Evolutionary conservation across 129 eudicot species (phyloP), one percentile per base, ranked within the genome.

Genomic region (Pulicaria dysenterica): DNA sequence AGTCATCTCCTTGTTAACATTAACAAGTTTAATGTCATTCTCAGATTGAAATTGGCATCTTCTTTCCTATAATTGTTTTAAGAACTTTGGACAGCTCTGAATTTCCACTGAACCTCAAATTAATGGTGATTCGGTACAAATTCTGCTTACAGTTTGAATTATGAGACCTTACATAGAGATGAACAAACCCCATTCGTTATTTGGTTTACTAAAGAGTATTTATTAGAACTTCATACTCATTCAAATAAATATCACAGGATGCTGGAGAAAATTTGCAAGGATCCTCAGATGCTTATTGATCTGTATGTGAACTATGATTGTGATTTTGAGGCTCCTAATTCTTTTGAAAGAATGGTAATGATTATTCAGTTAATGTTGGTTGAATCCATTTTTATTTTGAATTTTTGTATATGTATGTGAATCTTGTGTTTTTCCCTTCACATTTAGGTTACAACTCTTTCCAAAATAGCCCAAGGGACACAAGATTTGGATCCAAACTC

Each of bases 211-310:
- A 63, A 74, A 50, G 2, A 4, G 54, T 39, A 39, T 24, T 70
- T 42, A 36, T 62, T 51, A 63, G 44, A 63, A 37, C 63, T 38
- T 42, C 61, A 64, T 53, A 64, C 54, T 15, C n/a, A 67, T 36
- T 48, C 44, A 39, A 69, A 69, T 61, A 39, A 60, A 49, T 64
- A 77, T 50, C 17, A 49, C 78, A 92, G 98, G 85, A 87, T 92
- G 95, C 76, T 92, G 65, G 98, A 92, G 88, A 89, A 92, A 77
- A 84, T 87, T 31, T 85, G 91, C 96, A 83, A 82, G 83, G 91
- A 92, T 73, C 72, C 96, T 61, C 98, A 92, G 82, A 77, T 92
- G 88, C 95, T 92, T 73, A 95, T 89, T 68, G 98, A 92, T 77
- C 72, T 92, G 34, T 92, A 74, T 73, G 95, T 92, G 81, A 92